phyloP scores from a whole-genome alignment of 2,329 filamentous ascomycete species.

The Fusarium nisikadoi region DNA sequence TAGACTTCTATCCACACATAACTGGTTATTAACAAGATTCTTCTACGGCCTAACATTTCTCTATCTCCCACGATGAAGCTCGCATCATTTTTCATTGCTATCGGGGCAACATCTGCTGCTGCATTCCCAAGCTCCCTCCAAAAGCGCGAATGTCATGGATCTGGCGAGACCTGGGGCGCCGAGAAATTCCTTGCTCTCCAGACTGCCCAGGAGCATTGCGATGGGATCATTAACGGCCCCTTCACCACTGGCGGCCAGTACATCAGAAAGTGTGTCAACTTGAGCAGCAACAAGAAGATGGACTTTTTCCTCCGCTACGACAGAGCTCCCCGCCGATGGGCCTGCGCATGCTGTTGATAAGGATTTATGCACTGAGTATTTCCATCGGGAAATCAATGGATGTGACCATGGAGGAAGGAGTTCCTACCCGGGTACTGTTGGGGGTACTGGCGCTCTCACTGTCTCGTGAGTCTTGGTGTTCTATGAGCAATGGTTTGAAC shows the following conservation, averaged over 20 bases:
- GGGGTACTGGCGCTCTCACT: not conserved
- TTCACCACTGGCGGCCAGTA: not conserved
- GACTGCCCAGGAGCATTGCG: not conserved
- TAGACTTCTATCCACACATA: not conserved
- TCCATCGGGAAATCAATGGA: not conserved
- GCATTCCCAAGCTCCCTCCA: not conserved
- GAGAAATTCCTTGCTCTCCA: not conserved
- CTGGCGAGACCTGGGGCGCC: not conserved
- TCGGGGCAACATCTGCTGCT: not conserved
- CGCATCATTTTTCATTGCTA: not conserved
- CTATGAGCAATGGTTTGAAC: accelerated
- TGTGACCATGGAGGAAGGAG: not conserved
- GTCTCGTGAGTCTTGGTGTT: not conserved
- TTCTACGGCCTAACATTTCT: accelerated
- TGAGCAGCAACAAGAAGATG: not conserved
- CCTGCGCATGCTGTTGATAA: not conserved
- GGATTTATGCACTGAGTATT: not conserved
- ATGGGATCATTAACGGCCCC: not conserved
- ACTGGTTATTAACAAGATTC: accelerated
- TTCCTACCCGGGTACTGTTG: not conserved
- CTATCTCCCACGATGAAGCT: not conserved
- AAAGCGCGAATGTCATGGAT: not conserved
- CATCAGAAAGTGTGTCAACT: not conserved
- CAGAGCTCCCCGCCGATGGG: not conserved
- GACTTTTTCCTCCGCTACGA: not conserved